phyloP scores from a whole-genome alignment of 805 yeast genomes.

The Kazachstania martiniae region DNA sequence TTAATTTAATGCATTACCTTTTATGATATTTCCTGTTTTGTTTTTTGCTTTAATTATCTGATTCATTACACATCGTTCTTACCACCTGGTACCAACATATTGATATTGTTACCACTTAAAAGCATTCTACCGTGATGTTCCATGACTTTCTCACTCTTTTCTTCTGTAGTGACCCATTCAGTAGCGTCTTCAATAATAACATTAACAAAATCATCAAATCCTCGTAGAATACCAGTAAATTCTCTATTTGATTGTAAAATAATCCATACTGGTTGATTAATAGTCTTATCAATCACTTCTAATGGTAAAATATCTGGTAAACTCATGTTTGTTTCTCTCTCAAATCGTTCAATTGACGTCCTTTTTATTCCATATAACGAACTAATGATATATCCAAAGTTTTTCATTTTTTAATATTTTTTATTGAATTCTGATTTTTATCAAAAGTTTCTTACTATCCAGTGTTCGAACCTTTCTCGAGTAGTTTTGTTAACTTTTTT shows the following conservation, averaged over 20 bases:
- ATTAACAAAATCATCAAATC: constrained; percentile 93
- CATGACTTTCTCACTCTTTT: constrained; percentile 33
- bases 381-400: too few species aligned
- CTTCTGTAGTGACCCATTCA: constrained; percentile 16
- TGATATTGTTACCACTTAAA: constrained; percentile 60
- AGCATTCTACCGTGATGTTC: constrained; percentile 47
- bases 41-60: too few species aligned
- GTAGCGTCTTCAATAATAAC: constrained; percentile 70
- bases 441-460: too few species aligned
- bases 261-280: constrained; percentile 72
- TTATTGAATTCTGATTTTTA: too few species aligned
- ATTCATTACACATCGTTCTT: constrained; percentile 16
- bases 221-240: constrained; percentile 79
- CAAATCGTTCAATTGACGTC: not conserved
- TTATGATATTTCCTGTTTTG: too few species aligned
- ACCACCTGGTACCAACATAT: constrained; percentile 56
- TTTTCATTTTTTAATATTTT: not conserved
- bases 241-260: constrained; percentile 58
- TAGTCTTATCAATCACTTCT: constrained; percentile 79
- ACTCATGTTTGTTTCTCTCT: constrained; percentile 6
- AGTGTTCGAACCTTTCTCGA: too few species aligned
- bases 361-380: not conserved
- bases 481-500: too few species aligned
- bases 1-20: too few species aligned
- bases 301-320: constrained; percentile 43